Conservation (phyloP, 2,329 filamentous ascomycete genomes). For the Colletotrichum australisinense region DNA sequence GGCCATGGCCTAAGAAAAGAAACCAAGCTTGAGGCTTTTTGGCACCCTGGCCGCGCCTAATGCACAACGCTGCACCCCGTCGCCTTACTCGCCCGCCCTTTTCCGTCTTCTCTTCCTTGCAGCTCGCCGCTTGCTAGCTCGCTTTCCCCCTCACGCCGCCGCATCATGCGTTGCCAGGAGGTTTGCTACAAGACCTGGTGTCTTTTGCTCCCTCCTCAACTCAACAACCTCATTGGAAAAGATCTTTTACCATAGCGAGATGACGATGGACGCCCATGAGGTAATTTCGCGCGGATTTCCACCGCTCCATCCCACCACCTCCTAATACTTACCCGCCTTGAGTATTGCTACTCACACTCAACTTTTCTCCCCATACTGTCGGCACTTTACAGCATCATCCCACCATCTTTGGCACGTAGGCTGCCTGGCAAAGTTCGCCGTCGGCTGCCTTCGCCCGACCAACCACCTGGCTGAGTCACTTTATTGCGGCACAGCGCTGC, state of each 20-base stretch:
- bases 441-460: not conserved
- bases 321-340: not conserved
- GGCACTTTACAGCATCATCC: not conserved
- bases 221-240: not conserved
- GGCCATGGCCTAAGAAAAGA: constrained; percentile 18
- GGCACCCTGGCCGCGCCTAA: constrained; percentile 3
- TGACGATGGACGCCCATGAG: not conserved
- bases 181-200: not conserved
- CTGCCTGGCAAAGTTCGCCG: not conserved
- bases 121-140: constrained; percentile 16
- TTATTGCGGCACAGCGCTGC: constrained; percentile 3
- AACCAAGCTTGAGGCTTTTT: constrained; percentile 18
- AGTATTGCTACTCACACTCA: not conserved
- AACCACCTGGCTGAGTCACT: constrained; percentile 7
- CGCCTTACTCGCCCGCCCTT: not conserved
- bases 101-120: constrained; percentile 9
- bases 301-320: not conserved
- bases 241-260: not conserved
- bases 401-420: not conserved
- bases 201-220: not conserved
- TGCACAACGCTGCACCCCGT: not conserved
- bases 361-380: not conserved
- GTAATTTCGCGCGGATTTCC: constrained; percentile 3
- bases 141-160: constrained; percentile 12
- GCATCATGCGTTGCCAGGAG: not conserved